These are phyloP conservation scores for Fimicolochytrium jonesii DNA, from an alignment of 192 early-diverging fungal species.

Conservation along the genomic window DNA sequence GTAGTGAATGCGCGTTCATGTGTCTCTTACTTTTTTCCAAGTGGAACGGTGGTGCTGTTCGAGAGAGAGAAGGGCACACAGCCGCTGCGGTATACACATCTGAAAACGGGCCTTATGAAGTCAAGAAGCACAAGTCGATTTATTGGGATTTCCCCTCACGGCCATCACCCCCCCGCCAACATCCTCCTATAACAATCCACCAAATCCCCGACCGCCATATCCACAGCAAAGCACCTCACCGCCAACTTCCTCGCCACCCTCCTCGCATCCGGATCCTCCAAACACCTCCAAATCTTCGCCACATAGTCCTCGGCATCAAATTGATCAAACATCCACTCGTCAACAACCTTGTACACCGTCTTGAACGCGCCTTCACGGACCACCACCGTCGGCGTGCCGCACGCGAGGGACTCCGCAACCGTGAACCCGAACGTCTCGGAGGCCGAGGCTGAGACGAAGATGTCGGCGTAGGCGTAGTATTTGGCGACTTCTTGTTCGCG, in stretches of 20 bases:
- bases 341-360: conserved; percentile 42
- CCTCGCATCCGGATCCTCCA: conserved; percentile 12
- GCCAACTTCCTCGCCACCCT: conserved; percentile 28
- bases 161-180: background rate
- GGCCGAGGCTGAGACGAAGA: conserved; percentile 50
- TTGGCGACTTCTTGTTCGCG: conserved; percentile 28
- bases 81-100: too few relatives aligned
- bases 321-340: conserved; percentile 50
- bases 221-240: conserved; percentile 32
- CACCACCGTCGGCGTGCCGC: conserved; percentile 44
- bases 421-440: conserved; percentile 57
- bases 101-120: too few relatives aligned
- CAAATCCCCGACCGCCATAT: conserved; percentile 33
- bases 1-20: too few relatives aligned
- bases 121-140: too few relatives aligned
- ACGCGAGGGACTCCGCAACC: conserved; percentile 51
- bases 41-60: too few relatives aligned
- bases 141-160: too few relatives aligned
- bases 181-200: conserved; percentile 33
- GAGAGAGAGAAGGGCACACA: too few relatives aligned
- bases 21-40: too few relatives aligned
- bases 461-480: conserved; percentile 39
- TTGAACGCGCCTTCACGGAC: conserved; percentile 44
- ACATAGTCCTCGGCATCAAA: conserved; percentile 40
- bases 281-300: conserved; percentile 15